phyloP scores from a whole-genome alignment of 2,329 filamentous ascomycete genomes.

The Epichloe amarillans region DNA sequence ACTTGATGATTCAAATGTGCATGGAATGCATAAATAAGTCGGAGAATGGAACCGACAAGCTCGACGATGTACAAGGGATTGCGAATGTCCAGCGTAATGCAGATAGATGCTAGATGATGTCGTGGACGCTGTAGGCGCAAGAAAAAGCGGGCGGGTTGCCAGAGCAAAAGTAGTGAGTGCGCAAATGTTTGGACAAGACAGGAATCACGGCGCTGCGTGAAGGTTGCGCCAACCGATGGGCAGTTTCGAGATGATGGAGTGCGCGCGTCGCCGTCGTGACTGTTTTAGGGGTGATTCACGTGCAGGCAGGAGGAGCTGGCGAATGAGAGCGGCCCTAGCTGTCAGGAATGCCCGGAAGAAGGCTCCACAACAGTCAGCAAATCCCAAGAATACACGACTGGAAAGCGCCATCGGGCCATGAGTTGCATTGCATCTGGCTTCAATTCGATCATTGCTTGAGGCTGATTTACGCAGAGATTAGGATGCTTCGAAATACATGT shows the following conservation, averaged over 20 bases:
- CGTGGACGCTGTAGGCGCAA: neutral
- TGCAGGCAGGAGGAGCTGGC: neutral
- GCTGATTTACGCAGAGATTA: neutral
- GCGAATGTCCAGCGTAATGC: neutral
- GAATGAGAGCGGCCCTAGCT: constrained; percentile 2
- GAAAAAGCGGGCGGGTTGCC: neutral
- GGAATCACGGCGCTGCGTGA: constrained; percentile 2
- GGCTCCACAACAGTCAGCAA: constrained; percentile 2
- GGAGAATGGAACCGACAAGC: neutral
- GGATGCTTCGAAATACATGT: neutral
- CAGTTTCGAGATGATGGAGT: constrained; percentile 5
- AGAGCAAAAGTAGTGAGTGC: neutral
- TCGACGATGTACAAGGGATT: neutral
- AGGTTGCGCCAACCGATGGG: constrained; percentile 1
- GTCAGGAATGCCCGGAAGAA: neutral
- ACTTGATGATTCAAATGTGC: neutral
- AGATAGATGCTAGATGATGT: neutral
- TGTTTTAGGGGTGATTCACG: constrained; percentile 3
- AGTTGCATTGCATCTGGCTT: constrained; percentile 2
- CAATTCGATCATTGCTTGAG: neutral
- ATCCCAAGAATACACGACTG: neutral
- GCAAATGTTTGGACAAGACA: neutral
- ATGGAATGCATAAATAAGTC: constrained; percentile 2
- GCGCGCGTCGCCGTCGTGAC: constrained; percentile 8
- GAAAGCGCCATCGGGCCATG: neutral